Percentiles rank a stretch among this genome's conserved stretches.
Evolutionary conservation across 202 grass and related monocot genomes (phyloP).

Genomic region (Cymbopogon flexuosus): DNA sequence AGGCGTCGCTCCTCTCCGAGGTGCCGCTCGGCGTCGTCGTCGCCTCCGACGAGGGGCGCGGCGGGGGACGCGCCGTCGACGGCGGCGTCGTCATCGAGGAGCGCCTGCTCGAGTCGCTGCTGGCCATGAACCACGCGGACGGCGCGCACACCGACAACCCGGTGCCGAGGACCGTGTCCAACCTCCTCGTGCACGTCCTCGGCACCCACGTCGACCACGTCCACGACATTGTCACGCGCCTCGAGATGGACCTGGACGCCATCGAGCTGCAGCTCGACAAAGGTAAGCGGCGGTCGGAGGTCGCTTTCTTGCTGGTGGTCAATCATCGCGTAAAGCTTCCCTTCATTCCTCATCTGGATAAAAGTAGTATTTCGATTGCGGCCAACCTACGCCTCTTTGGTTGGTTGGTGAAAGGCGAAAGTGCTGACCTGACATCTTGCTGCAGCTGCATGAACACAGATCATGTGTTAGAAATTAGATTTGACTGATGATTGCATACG

Average conservation of each 20-base stretch:
- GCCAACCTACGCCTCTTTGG: conserved; percentile 8
- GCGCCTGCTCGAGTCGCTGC: too few relatives aligned
- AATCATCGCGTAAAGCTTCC: neutral
- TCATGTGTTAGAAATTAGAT: neutral
- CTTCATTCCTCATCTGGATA: neutral
- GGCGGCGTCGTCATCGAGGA: too few relatives aligned
- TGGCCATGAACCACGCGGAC: too few relatives aligned
- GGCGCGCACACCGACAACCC: neutral
- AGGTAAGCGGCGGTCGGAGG: conserved; percentile 34
- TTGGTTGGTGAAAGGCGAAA: conserved; percentile 14
- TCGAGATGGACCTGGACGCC: conserved; percentile 87
- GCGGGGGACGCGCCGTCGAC: too few relatives aligned
- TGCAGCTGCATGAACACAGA: neutral
- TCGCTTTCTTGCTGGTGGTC: neutral
- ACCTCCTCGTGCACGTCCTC: conserved; percentile 85
- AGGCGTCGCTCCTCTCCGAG: conserved; percentile 73
- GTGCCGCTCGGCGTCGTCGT: conserved; percentile 53
- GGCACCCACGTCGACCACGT: conserved; percentile 87
- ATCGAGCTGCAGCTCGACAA: conserved; percentile 86
- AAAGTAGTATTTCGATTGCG: conserved; percentile 6
- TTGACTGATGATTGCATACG: neutral
- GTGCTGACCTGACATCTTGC: neutral
- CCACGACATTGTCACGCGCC: conserved; percentile 87
- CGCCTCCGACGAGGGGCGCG: too few relatives aligned
- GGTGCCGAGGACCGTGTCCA: conserved; percentile 62